Conservation (phyloP, 768 basidiomycete species). For the Phlegmacium glaucopus region DNA sequence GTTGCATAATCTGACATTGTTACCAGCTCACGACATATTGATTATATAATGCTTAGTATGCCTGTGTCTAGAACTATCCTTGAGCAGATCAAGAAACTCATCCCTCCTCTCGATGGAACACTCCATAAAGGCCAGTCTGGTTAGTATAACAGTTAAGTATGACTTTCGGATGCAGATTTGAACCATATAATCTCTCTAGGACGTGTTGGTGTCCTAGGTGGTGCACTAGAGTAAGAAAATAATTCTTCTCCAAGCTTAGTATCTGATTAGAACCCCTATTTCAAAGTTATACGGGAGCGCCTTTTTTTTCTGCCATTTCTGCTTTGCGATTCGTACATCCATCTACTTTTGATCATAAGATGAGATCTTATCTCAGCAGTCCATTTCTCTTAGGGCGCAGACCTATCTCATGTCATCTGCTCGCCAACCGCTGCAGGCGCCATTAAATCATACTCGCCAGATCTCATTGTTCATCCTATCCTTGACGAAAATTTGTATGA, state of each 20-base stretch:
- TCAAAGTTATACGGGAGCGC: slow-evolving; percentile 90
- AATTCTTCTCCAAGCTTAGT: neutral
- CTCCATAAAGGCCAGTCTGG: slow-evolving; percentile 96
- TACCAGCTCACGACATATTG: no score
- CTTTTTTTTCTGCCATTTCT: slow-evolving; percentile 92
- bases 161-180: neutral
- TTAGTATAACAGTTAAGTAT: slow-evolving; percentile 24
- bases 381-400: slow-evolving; percentile 61
- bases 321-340: slow-evolving; percentile 75
- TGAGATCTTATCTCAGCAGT: neutral
- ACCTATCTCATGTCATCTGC: slow-evolving; percentile 97
- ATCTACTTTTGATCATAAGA: neutral
- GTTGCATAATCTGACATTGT: no score
- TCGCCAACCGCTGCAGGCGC: slow-evolving; percentile 87
- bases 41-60: no score
- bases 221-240: slow-evolving; percentile 78
- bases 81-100: slow-evolving; percentile 74
- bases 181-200: slow-evolving; percentile 38
- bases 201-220: slow-evolving; percentile 90
- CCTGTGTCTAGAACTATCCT: slow-evolving; percentile 57
- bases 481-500: slow-evolving; percentile 64
- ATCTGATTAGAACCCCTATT: neutral
- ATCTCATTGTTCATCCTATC: slow-evolving; percentile 96
- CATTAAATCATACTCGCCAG: slow-evolving; percentile 97
- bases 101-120: slow-evolving; percentile 85